Conservation (phyloP, 306 rosid genomes). For the Morella rubra region DNA sequence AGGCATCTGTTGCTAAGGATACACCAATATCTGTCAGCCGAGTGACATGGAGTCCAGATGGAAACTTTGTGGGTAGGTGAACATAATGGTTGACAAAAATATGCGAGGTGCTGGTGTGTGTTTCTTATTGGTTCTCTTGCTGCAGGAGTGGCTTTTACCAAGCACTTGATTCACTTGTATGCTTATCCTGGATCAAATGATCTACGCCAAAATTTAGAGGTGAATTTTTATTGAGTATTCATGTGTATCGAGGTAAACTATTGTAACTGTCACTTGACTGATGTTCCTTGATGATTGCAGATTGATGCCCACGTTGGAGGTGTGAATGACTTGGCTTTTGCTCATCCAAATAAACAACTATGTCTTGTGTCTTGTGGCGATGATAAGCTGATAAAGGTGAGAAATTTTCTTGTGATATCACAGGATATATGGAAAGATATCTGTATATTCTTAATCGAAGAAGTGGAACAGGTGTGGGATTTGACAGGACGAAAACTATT, state of each 20-base stretch:
- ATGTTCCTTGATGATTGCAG: slow-evolving; percentile 40
- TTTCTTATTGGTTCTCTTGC: slow-evolving; percentile 38
- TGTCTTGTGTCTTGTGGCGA: slow-evolving; percentile 89
- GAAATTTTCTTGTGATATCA: slow-evolving; percentile 22
- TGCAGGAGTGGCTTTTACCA: slow-evolving; percentile 83
- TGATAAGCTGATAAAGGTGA: slow-evolving; percentile 81
- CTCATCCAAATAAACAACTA: slow-evolving; percentile 74
- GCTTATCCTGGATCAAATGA: slow-evolving; percentile 61
- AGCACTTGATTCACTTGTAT: slow-evolving; percentile 83
- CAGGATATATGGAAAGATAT: slow-evolving; percentile 17
- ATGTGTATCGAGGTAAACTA: slow-evolving; percentile 21
- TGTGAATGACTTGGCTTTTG: slow-evolving; percentile 93
- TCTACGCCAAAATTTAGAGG: slow-evolving; percentile 70
- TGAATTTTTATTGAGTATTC: slow-evolving; percentile 30
- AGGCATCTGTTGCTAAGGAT: slow-evolving; percentile 63
- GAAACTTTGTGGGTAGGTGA: slow-evolving; percentile 74
- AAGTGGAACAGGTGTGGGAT: slow-evolving; percentile 78
- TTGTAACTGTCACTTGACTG: slow-evolving; percentile 32
- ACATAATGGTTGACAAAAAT: slow-evolving; percentile 23
- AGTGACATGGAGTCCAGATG: slow-evolving; percentile 89
- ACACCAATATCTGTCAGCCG: slow-evolving; percentile 67
- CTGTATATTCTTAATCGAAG: slow-evolving; percentile 32
- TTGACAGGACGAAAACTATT: slow-evolving; percentile 56
- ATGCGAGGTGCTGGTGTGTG: slow-evolving; percentile 20
- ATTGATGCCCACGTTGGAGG: slow-evolving; percentile 80